A percentile compares a stretch with the other conserved stretches of the same genome.
These are phyloP conservation scores for Candida ipomoeae DNA, from an alignment of 805 yeast species.

Conservation along the genomic window DNA sequence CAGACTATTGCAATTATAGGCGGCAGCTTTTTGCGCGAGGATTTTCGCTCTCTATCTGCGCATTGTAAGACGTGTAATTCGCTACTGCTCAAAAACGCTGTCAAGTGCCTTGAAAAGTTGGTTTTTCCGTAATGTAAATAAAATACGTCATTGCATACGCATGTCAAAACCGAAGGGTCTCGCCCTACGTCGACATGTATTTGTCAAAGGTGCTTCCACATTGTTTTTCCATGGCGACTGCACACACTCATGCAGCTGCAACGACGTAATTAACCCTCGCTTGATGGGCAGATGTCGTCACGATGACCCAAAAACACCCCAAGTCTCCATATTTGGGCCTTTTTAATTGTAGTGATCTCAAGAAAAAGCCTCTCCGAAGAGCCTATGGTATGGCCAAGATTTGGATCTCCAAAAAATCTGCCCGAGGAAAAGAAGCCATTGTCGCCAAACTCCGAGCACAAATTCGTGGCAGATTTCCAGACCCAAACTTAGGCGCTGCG, in stretches of 20 bases:
- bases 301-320: background rate
- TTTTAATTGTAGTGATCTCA: background rate
- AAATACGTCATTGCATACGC: background rate
- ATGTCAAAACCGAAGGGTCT: background rate
- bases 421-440: background rate
- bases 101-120: background rate
- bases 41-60: background rate
- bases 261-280: conserved; percentile 15
- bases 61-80: background rate
- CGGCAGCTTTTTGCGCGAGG: background rate
- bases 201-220: background rate
- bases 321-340: background rate
- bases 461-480: background rate
- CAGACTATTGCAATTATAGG: background rate
- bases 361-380: background rate
- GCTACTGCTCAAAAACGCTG: background rate
- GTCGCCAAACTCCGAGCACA: background rate
- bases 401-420: background rate
- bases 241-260: conserved; percentile 13
- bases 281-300: background rate
- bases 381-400: too few species aligned
- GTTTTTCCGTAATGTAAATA: background rate
- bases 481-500: conserved; percentile 1
- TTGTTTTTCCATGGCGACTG: background rate
- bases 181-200: background rate